Conservation (phyloP, 495 filamentous ascomycete genomes). For the Haplographium delicatum region DNA sequence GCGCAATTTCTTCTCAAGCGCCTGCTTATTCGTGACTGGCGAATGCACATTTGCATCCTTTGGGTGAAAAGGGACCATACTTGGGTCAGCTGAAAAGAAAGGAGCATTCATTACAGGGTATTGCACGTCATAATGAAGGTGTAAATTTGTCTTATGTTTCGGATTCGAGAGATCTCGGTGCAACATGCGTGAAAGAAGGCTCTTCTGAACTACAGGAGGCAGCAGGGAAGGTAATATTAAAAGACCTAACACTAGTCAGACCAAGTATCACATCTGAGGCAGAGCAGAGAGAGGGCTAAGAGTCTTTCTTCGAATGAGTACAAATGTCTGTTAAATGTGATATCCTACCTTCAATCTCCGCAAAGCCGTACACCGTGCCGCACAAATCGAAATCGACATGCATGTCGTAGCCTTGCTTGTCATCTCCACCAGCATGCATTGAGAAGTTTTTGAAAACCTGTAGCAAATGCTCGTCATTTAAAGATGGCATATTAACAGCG, state of each 20-base stretch:
- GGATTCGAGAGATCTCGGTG: slow-evolving; percentile 76
- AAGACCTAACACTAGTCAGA: slow-evolving; percentile 49
- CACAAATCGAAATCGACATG: background rate
- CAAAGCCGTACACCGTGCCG: slow-evolving; percentile 2
- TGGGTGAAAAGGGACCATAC: slow-evolving; percentile 47
- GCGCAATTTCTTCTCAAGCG: slow-evolving; percentile 71
- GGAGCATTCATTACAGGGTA: slow-evolving; percentile 48
- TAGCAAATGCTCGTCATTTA: background rate
- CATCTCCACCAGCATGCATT: slow-evolving; percentile 3
- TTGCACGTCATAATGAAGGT: slow-evolving; percentile 72
- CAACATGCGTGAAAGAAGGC: slow-evolving; percentile 62
- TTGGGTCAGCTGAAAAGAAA: slow-evolving; percentile 42
- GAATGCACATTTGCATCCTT: slow-evolving; percentile 64
- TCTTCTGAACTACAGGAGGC: slow-evolving; percentile 59
- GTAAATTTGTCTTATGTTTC: slow-evolving; percentile 76
- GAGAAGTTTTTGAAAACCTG: background rate
- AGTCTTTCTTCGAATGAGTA: background rate
- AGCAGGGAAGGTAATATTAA: slow-evolving; percentile 68
- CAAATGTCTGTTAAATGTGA: background rate
- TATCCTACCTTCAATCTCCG: slow-evolving; percentile 9
- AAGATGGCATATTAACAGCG: background rate
- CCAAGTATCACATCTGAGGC: too few relatives aligned
- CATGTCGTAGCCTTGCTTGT: background rate
- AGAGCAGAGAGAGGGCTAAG: too few relatives aligned
- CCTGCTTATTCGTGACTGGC: slow-evolving; percentile 56